phyloP scores from a whole-genome alignment of 345 rosid genomes.

The Brassica cretica region DNA sequence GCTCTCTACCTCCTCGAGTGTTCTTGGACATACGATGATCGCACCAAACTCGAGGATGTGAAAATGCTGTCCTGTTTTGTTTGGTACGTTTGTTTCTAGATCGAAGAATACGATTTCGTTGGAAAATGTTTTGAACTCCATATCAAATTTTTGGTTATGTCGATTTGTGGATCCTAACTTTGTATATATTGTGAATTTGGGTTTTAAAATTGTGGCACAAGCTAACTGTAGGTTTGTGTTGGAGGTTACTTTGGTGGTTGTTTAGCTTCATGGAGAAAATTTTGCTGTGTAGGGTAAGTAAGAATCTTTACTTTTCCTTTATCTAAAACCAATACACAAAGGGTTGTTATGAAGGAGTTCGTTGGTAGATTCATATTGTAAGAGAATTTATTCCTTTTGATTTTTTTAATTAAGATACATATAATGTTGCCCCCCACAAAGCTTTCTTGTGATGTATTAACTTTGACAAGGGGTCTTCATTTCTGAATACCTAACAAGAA shows the following conservation, averaged over 20 bases:
- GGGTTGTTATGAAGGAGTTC: not conserved
- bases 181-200: conserved; percentile 50
- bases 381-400: conserved; percentile 21
- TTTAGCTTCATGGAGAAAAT: conserved; percentile 35
- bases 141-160: not conserved
- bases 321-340: conserved; percentile 20
- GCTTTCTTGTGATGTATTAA: not conserved
- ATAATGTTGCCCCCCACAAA: conserved; percentile 4
- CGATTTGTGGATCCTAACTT: not conserved
- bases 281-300: conserved; percentile 34
- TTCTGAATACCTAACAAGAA: not conserved
- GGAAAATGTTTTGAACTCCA: conserved; percentile 31
- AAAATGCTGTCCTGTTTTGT: conserved; percentile 55
- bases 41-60: conserved; percentile 85
- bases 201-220: conserved; percentile 41
- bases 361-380: conserved; percentile 32
- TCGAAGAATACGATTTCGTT: conserved; percentile 76
- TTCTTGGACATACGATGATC: conserved; percentile 67
- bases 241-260: conserved; percentile 39
- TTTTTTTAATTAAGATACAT: not conserved
- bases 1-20: conserved; percentile 66
- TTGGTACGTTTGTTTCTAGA: conserved; percentile 85
- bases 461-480: conserved; percentile 8
- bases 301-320: conserved; percentile 37
- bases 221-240: conserved; percentile 45